Conservation (phyloP, 2,329 filamentous ascomycete genomes). For the Xylaria sp. region DNA sequence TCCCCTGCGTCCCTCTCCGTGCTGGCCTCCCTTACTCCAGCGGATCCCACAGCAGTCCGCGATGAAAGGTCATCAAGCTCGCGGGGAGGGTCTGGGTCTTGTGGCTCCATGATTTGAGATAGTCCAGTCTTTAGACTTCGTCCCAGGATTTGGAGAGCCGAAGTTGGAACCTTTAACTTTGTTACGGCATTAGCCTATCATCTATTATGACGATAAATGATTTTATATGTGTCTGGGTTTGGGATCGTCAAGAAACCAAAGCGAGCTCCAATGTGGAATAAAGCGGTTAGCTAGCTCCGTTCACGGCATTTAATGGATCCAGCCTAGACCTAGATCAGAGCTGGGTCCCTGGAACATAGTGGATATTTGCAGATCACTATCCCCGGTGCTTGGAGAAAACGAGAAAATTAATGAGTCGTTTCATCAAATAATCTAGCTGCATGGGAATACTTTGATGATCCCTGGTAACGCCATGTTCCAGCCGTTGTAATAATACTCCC, state of each 20-base stretch:
- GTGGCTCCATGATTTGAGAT: conserved; percentile 23
- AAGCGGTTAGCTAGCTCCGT: not conserved
- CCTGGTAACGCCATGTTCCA: not conserved
- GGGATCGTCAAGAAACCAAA: not conserved
- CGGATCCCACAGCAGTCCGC: not conserved
- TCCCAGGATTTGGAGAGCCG: not conserved
- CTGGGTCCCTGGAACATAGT: not conserved
- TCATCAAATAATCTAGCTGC: not conserved
- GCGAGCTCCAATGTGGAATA: not conserved
- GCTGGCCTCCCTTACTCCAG: not conserved
- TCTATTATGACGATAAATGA: not conserved
- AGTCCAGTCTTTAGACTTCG: not conserved
- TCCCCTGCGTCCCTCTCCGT: not conserved
- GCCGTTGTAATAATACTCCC: too few species aligned
- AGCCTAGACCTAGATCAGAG: not conserved
- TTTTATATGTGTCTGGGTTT: not conserved
- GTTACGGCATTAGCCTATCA: not conserved
- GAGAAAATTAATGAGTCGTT: not conserved
- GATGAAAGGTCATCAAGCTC: conserved; percentile 32
- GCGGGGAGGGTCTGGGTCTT: conserved; percentile 22
- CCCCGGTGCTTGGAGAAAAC: not conserved
- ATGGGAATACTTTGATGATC: not conserved
- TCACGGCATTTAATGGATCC: not conserved
- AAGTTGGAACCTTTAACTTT: not conserved
- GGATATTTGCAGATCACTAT: conserved; percentile 7